phyloP scores from a whole-genome alignment of 768 basidiomycete genomes.

The Tulasnella sp. region DNA sequence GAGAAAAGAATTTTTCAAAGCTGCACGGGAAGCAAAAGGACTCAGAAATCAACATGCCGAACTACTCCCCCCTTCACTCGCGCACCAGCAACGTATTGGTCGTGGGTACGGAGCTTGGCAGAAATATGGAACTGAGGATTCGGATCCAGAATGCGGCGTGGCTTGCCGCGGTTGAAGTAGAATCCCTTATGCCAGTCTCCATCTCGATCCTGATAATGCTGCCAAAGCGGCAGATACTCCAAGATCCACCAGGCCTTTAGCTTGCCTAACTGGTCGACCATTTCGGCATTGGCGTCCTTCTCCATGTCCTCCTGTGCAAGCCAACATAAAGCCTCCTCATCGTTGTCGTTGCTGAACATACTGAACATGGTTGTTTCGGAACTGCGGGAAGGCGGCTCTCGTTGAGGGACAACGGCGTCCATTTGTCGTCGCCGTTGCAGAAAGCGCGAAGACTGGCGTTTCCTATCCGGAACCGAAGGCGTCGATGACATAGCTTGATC shows the following conservation, averaged over 20 bases:
- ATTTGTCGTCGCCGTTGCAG: background rate
- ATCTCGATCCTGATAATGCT: background rate
- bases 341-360: no score
- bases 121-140: constrained; percentile 1
- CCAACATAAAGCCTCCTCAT: no score
- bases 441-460: background rate
- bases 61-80: no score
- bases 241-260: background rate
- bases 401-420: background rate
- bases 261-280: background rate
- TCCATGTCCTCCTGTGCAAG: background rate
- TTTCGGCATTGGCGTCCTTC: background rate
- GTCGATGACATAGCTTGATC: background rate
- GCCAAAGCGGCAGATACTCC: constrained; percentile 4
- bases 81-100: no score
- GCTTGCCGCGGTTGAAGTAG: constrained; percentile 5
- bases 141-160: background rate
- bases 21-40: no score
- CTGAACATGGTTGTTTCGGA: background rate
- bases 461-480: background rate
- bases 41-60: no score
- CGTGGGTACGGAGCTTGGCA: background rate
- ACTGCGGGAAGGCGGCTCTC: background rate
- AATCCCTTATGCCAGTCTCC: constrained; percentile 5
- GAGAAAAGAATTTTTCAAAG: no score